Base-by-base conservation (phyloP, 1,139 yeast genomes). In the Suhomyces chickasaworum region DNA sequence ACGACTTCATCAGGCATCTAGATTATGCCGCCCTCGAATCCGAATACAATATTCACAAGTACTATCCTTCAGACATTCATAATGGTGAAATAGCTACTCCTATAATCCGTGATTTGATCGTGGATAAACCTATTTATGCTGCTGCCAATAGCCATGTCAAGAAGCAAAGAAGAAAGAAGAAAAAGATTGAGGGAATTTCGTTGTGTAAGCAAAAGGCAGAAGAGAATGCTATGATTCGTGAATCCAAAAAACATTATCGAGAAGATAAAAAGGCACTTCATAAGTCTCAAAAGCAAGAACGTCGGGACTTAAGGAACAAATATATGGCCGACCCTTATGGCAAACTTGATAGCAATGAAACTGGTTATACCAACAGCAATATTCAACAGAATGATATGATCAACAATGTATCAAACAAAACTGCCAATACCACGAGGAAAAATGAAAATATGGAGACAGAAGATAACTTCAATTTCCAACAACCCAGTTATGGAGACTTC, bases 61-160 rank as follows among this genome's bases (percentile, higher is more conserved):
- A 74, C 54, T 66, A 67, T 41, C 80, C 79, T 3, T 56, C 59
- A 44, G 71, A 58, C 53, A 65, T 75, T 48, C 79, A 73, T 50
- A 74, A 75, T 55, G 65, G 65, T 23, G 71, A 59, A 25, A 59
- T 65, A 4, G 57, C 67, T 17, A 74, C 79, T 2, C 78, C 79
- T 3, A 60, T 60, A 37, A 60, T 75, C 39, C 63, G 61, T 46
- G 66, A 61, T 39, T 56, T 72, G 59, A 63, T 75, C 13, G 53
- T 56, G 21, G 70, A 71, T 47, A 71, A 71, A 50, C 80, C 79
- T 3, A 73, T 75, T 20, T 75, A 75, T 42, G 49, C 44, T 34
- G 65, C 69, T 25, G 78, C 77, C 34, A 73, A 73, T 50, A 63
- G 63, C 46, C 72, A 67, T 47, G 57, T 68, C n/a, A 61, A 59